Base-by-base conservation (phyloP, 1,284 basidiomycete species). In the Nidula niveotomentosa region DNA sequence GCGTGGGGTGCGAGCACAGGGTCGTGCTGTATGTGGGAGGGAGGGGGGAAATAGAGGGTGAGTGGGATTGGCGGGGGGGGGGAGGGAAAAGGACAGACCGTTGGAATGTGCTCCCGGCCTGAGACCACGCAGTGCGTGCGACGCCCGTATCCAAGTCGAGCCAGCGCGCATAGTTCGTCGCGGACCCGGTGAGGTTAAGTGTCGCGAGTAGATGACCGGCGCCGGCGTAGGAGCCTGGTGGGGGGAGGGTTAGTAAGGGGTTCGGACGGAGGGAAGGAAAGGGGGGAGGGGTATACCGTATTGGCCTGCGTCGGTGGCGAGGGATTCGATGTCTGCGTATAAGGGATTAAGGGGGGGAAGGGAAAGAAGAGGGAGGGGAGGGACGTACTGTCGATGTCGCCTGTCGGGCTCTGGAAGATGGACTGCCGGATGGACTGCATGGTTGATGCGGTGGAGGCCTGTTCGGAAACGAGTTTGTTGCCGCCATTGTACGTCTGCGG, bases 401-500 rank as follows among this genome's bases (percentile, higher is more conserved):
- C 88, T 23, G 70, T 80, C 1, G 78, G 58, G 57, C 81, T 85
- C 13, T 71, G 62, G 62, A 89, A 90, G 35, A 90, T 83, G 0
- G 72, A 66, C 49, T 80, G 70, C 9, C 85, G 80, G 49, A 85
- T 84, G 7, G 56, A 62, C 51, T 79, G 72, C 79, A 88, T 81
- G 15, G 75, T 72, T 49, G 72, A 58, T 2, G 81, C 80, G 55
- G 81, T 77, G 8, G 71, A 65, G 2, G 64, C 53, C 17, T 71
- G 76, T 49, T 86, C 76, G 6, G 68, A 76, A 1, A 78, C 67
- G 17, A 72, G 71, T 54, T 81, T 81, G 64, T 91, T 91, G 0
- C 88, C 88, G 30, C 89, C 88, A 62, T 88, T 88, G 66, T 90
- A 90, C 0, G 75, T 73, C 86, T 86, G 52, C 7, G 55, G 53